Conservation (phyloP, 352 stramenopile genomes). For the Phytophthora pinifolia region DNA sequence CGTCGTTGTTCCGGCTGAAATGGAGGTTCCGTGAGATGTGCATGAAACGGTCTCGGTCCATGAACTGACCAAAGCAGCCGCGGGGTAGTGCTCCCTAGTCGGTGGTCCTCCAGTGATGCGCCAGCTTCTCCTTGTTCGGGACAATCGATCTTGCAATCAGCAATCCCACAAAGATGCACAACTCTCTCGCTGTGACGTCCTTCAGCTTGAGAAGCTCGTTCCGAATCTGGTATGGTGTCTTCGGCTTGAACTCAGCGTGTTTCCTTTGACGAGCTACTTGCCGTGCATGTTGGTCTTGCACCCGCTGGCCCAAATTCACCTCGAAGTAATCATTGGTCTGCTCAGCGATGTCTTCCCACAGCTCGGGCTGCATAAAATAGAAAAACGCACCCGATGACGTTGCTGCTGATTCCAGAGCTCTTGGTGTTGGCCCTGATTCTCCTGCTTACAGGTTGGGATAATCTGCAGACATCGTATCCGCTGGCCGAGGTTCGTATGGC, state of each 20-base stretch:
- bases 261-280: not conserved
- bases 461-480: not conserved
- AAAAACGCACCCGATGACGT: conserved; percentile 9
- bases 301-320: not conserved
- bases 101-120: not conserved
- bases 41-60: conserved; percentile 8
- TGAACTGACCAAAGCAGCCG: conserved; percentile 1
- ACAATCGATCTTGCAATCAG: not conserved
- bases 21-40: conserved; percentile 3
- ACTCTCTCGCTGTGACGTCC: not conserved
- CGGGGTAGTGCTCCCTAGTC: not conserved
- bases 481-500: conserved; percentile 2
- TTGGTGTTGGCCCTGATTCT: not conserved
- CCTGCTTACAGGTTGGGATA: conserved; percentile 5
- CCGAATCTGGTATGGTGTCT: not conserved
- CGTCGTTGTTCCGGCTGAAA: conserved; percentile 1
- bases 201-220: not conserved
- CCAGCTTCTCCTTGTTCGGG: conserved; percentile 3
- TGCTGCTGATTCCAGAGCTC: not conserved
- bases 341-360: not conserved
- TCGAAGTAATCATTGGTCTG: not conserved
- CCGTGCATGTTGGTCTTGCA: not conserved
- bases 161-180: conserved; percentile 1
- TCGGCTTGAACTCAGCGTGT: not conserved
- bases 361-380: not conserved